Base-by-base conservation (phyloP, 192 early-diverging fungal genomes). In the Piromyces sp. region DNA sequence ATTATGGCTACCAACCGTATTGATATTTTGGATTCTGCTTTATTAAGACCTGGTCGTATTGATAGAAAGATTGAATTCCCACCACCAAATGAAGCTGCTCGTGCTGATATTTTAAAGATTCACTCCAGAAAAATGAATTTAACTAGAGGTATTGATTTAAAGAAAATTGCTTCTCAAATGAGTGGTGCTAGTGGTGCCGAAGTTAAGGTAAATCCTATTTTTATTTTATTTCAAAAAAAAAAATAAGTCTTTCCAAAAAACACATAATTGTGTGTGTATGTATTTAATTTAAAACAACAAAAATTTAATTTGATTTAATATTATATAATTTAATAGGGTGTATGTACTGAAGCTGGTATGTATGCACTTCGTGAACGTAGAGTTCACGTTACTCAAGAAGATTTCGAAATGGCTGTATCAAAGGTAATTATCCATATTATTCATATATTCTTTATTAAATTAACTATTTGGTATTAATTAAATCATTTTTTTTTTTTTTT, bases 361-460 rank as follows among this genome's bases (percentile, higher is more conserved):
- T 96, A 94, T 84, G 95, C 95, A 28, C 87, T 96, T 40, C 91
- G 95, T 81, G 98, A 99, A 88, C 92, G 98, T 58, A 92, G 98
- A 83, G 97, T 99, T 79, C 98, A 99, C 84, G 98, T 99, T 16
- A 99, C 96, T 15, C 98, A 99, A 86, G 97, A 99, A 87, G 98
- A 99, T 88, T 99, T 99, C 9, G 51, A 68, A 68, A 68, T 68
- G 51, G 51, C 51, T 68, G 51, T 68, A 68, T 68, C 51, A 68
- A 68, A 68, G 51, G 51, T 68, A 68, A 13, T 33, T 33, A 6
- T n/a, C n/a, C n/a, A n/a, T n/a, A n/a, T n/a, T n/a, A n/a, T n/a
- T n/a, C n/a, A n/a, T n/a, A n/a, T n/a, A n/a, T n/a, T n/a, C n/a
- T n/a, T n/a, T n/a, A n/a, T n/a, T n/a, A n/a, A n/a, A n/a, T n/a